Base-by-base conservation (phyloP, 352 stramenopile species). In the Globisporangium spiculum region DNA sequence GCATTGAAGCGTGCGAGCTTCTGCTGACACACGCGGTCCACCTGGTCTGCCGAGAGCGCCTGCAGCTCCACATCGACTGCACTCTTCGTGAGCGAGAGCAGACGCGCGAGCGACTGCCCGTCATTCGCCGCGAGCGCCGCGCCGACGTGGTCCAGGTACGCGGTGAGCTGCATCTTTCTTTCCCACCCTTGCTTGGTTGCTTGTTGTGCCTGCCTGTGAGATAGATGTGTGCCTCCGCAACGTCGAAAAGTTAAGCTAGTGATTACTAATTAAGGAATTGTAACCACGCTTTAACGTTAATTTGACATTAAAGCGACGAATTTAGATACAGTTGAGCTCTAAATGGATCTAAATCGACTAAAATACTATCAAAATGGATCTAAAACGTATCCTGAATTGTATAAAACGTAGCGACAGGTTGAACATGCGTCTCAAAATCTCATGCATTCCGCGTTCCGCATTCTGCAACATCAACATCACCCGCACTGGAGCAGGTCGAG, bases 91-190 rank as follows among this genome's bases (percentile, higher is more conserved):
- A 90, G 57, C 4, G 71, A 78, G 22, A 92, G 65, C 67, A 94
- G 73, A 27, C 83, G 69, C 41, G 86, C 84, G 58, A 94, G 76
- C 66, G 71, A 48, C 0, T 62, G 46, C 57, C 86, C 84, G 63
- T 90, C 79, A 62, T 85, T 85, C 58, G 53, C 44, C 22, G 67
- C 73, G 38, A 94, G 74, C 32, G 81, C 81, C 60, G 71, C 68
- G 60, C 70, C 76, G 50, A 94, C 79, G 48, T 73, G 86, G 60
- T 92, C 81, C 72, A 88, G 63, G 67, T 88, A 92, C 60, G 67
- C 78, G 14, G 71, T 73, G 50, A 94, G 75, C 68, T 89, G 75
- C 86, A 92, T 91, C 24, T 57, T 18, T 38, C 41, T 44, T 26
- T 46, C 24, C 4, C 5, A 1, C 27, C 14, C 48, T 22, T 63